Percentiles rank a stretch among this genome's conserved stretches.
phyloP scores from a whole-genome alignment of 2,329 filamentous ascomycete genomes.

The Epicoccum sorghinum region DNA sequence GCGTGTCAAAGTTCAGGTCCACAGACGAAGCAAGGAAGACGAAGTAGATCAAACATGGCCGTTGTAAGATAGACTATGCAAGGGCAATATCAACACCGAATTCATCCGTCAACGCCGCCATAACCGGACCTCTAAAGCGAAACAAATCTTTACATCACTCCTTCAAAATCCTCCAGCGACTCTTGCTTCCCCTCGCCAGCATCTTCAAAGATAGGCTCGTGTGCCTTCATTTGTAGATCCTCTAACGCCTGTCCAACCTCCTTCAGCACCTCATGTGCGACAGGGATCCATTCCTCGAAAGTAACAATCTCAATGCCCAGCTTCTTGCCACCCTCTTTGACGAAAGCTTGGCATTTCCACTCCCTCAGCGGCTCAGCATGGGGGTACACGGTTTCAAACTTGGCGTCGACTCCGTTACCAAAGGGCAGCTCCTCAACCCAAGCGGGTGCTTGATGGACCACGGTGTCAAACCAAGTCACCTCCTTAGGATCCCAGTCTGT shows the following conservation, averaged over 20 bases:
- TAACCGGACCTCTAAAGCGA: neutral
- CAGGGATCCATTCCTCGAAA: conserved; percentile 60
- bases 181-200: conserved; percentile 9
- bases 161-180: conserved; percentile 28
- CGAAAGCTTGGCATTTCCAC: conserved; percentile 68
- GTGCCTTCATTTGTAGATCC: conserved; percentile 27
- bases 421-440: conserved; percentile 64
- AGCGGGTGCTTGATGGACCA: conserved; percentile 51
- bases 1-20: neutral
- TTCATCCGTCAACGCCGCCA: neutral
- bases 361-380: conserved; percentile 46
- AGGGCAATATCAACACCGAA: conserved; percentile 1
- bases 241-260: conserved; percentile 44
- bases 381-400: conserved; percentile 64
- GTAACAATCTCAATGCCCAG: conserved; percentile 66
- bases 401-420: conserved; percentile 38
- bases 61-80: neutral
- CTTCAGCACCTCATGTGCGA: conserved; percentile 59
- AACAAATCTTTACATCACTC: conserved; percentile 23
- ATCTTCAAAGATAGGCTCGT: conserved; percentile 28
- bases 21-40: conserved; percentile 4
- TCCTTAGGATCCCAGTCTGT: conserved; percentile 38
- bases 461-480: conserved; percentile 44
- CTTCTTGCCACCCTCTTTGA: conserved; percentile 55
- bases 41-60: neutral